phyloP scores from a whole-genome alignment of 2,329 filamentous ascomycete genomes.

The Colletotrichum orbiculare region DNA sequence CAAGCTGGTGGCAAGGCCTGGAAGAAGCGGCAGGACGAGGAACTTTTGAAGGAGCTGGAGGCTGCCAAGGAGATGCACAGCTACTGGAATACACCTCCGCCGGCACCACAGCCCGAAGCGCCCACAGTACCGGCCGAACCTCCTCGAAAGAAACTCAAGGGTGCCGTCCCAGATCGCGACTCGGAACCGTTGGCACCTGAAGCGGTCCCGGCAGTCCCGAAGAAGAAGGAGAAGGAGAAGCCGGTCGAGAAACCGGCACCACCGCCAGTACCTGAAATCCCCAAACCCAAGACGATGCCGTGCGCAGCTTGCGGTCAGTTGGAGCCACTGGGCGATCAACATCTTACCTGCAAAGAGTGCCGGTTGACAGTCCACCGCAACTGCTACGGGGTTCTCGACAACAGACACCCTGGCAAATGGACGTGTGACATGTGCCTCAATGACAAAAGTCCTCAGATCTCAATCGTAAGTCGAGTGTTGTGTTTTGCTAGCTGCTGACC shows the following conservation, averaged over 20 bases:
- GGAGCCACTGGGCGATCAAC: conserved; percentile 77
- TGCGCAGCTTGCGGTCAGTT: conserved; percentile 86
- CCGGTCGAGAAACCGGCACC: conserved; percentile 69
- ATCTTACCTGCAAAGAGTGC: conserved; percentile 86
- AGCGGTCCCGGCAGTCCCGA: conserved; percentile 52
- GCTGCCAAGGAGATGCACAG: conserved; percentile 72
- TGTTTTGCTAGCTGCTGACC: not conserved
- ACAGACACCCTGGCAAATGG: conserved; percentile 83
- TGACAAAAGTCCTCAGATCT: conserved; percentile 90
- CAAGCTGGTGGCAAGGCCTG: conserved; percentile 83
- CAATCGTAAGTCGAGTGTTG: conserved; percentile 72
- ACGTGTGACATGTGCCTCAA: conserved; percentile 96
- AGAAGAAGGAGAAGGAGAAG: conserved; percentile 72
- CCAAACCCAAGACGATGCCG: conserved; percentile 81
- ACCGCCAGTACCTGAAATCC: conserved; percentile 77
- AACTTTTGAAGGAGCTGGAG: conserved; percentile 80
- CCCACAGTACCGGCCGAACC: conserved; percentile 58
- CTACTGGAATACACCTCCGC: conserved; percentile 50
- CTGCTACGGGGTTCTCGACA: conserved; percentile 87
- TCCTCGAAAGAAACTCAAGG: conserved; percentile 74
- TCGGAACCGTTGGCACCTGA: conserved; percentile 59
- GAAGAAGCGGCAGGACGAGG: conserved; percentile 92
- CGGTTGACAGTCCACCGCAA: conserved; percentile 89
- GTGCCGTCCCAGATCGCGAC: conserved; percentile 60
- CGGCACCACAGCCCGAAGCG: conserved; percentile 42